A percentile compares a stretch with the other conserved stretches of the same genome.
Conservation (phyloP, 768 basidiomycete species). For the Trametes cinnabarina region DNA sequence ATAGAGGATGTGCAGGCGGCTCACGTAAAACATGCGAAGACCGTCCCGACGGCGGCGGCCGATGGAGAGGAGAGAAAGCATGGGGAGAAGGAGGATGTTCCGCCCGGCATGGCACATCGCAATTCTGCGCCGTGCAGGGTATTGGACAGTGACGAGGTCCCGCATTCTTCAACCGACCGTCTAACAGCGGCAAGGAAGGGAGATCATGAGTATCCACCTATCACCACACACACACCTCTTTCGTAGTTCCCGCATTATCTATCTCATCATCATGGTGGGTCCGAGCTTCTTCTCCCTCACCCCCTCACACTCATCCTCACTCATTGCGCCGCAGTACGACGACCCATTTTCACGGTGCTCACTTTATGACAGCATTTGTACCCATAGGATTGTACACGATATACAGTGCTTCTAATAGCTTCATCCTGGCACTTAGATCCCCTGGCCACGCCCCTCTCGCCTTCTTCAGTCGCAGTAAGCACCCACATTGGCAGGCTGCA, state of each 20-base stretch:
- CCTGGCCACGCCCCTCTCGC: neutral
- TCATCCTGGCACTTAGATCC: neutral
- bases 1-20: conserved; percentile 13
- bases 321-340: neutral
- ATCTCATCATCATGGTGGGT: neutral
- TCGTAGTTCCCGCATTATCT: neutral
- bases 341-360: neutral
- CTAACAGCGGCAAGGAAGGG: neutral
- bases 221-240: neutral
- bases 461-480: conserved; percentile 72
- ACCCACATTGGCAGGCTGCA: conserved; percentile 75
- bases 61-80: conserved; percentile 6
- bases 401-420: conserved; percentile 5
- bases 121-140: conserved; percentile 12
- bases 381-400: conserved; percentile 6
- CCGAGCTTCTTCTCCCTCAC: neutral
- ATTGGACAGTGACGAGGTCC: neutral
- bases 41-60: conserved; percentile 3
- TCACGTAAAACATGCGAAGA: conserved; percentile 13
- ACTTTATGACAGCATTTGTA: neutral
- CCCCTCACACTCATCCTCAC: neutral
- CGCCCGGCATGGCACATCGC: conserved; percentile 13
- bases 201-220: neutral
- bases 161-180: no score
- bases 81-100: conserved; percentile 17